Evolutionary conservation across 805 yeast species (phyloP), one percentile per base, ranked within the genome.

Genomic region (Myxozyma neglecta): DNA sequence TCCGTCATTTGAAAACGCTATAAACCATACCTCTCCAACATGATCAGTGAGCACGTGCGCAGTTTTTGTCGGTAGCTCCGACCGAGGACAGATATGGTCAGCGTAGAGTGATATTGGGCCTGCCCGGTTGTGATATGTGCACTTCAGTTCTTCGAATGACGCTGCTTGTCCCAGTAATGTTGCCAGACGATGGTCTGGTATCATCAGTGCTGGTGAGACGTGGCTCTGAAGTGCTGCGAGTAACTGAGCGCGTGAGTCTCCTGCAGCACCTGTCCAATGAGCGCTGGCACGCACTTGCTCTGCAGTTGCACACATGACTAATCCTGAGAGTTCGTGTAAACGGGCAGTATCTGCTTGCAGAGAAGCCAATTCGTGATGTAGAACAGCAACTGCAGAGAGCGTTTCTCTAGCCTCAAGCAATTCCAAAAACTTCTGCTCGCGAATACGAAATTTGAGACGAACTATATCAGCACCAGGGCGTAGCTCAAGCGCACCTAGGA

Each of bases 11-110:
- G 94, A 87, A 70, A 89, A 91, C 60, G 83, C 82, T 13, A 88
- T 79, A 70, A 80, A 87, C 97, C 97, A 92, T 11, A 90, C 93
- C 72, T 92, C 96, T 70, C 86, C 84, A 0, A 76, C 73, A 69
- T 89, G 94, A 48, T 79, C 77, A 0, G 74, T 66, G 6, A 88
- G 73, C 0, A 81, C 78, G 59, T 79, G 78, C 11, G 81, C 70
- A 2, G 82, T 72, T 2, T 75, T 75, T 20, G 78, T 78, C 0
- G 90, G 90, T 62, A 83, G 81, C 45, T 72, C 68, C 18, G 69
- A 61, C 43, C 68, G 63, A 51, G 74, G 68, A 47, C 72, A 75
- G 47, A 70, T 66, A 53, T 74, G 70, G 63, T 79, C 81, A 44
- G 76, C 73, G 62, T 74, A 76, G 6, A 79, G 65, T 2, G 80